Base-by-base conservation (phyloP, 345 rosid species). In the Eucalyptus grandis region DNA sequence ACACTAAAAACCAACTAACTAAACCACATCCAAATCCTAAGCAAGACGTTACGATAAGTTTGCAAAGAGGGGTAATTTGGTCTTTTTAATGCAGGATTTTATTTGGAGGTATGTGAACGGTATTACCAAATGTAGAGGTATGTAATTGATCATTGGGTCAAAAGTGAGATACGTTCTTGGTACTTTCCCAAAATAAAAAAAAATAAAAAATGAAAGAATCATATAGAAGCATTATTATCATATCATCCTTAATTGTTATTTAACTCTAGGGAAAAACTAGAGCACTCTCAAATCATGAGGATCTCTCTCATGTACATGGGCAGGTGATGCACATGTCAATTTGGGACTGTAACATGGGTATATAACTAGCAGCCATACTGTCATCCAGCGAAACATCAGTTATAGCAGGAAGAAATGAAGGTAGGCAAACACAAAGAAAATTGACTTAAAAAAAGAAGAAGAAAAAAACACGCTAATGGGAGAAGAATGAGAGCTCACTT, bases 401-500 rank as follows among this genome's bases (percentile, higher is more conserved):
- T 19, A 11, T 77, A 77, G 83, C 83, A 40, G 27, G 83, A 44
- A 77, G 47, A 77, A 40, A 37, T 77, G 83, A 77, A 77, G 47
- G 83, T 37, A 58, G 14, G 67, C 40, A 86, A 50, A 46, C 67
- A 21, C 47, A 53, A 53, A 86, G 30, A 53, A 56, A 51, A 16
- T 19, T 11, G 24, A 86, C 46, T 37, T 19, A 1, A 49, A 46
- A 47, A 49, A 49, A 13, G 5, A n/a, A 86, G 53, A 87, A 14
- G 56, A 49, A 11, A 86, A 69, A 86, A 46, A 49, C 81, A 89
- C 31, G 82, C 56, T 62, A 10, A 40, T 67, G 86, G n/a, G 82
- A 24, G 85, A 58, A 88, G 43, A 62, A 37, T 85, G 85, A 58
- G 86, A 22, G 89, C 96, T 96, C 92, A 97, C 99, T 93, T 98